Conservation (phyloP, 345 rosid genomes). For the Psidium guajava region DNA sequence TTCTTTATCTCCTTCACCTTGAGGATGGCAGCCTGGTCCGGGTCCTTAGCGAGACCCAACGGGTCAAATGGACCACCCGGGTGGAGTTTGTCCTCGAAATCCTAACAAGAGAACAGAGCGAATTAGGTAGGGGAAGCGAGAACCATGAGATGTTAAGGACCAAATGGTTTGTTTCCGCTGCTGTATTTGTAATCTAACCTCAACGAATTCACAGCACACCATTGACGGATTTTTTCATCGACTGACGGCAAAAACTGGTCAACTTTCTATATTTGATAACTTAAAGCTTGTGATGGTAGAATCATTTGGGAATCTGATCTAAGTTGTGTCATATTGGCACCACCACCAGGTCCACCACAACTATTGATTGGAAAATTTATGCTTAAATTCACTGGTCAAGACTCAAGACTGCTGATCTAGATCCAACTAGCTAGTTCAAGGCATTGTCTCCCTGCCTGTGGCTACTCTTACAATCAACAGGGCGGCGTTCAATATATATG, state of each 20-base stretch:
- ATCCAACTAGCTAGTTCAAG: not conserved
- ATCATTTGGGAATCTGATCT: not conserved
- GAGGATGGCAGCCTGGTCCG: slow-evolving; percentile 86
- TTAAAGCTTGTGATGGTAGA: not conserved
- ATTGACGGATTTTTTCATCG: not conserved
- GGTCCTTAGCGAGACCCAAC: slow-evolving; percentile 83
- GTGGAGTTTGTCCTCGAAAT: slow-evolving; percentile 90
- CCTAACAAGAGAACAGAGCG: slow-evolving; percentile 24
- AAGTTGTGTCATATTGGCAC: not conserved
- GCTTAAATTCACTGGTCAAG: not conserved
- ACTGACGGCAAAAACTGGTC: not conserved
- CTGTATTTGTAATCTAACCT: not conserved
- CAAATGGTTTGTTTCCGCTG: not conserved
- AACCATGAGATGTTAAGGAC: not conserved
- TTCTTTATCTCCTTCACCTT: slow-evolving; percentile 97
- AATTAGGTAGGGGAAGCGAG: not conserved
- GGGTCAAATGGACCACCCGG: slow-evolving; percentile 99
- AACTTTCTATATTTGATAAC: not conserved
- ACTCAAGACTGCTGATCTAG: not conserved
- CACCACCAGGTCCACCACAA: not conserved
- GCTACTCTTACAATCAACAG: not conserved
- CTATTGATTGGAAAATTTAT: not conserved
- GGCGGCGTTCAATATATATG: not conserved
- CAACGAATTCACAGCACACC: not conserved
- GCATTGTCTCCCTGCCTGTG: not conserved